These are phyloP conservation scores for Xylaria sp. DNA, from an alignment of 2,329 filamentous ascomycete genomes.

Conservation along the genomic window DNA sequence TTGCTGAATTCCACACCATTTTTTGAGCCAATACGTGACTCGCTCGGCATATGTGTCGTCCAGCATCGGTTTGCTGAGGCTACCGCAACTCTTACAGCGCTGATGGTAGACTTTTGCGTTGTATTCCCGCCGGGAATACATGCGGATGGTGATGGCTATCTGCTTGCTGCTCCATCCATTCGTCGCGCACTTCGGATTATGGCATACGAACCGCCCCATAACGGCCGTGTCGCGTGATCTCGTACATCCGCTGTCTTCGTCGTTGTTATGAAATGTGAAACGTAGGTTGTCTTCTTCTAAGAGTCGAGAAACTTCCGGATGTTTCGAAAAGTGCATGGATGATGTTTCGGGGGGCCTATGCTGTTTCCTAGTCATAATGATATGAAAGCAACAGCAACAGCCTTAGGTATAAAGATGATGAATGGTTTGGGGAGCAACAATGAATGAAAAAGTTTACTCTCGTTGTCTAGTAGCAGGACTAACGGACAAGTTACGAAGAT, in stretches of 20 bases:
- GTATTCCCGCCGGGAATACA: conserved; percentile 30
- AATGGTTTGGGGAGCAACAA: not conserved
- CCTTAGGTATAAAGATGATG: not conserved
- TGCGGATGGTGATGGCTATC: conserved; percentile 19
- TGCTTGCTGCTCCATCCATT: conserved; percentile 23
- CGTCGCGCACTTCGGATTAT: conserved; percentile 12
- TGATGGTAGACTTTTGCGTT: conserved; percentile 38
- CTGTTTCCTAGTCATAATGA: not conserved
- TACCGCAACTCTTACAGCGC: conserved; percentile 31
- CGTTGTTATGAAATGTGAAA: conserved; percentile 16
- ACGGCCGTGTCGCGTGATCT: conserved; percentile 1
- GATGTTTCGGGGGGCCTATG: not conserved
- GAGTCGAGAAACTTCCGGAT: conserved; percentile 8
- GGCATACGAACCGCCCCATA: conserved; percentile 30
- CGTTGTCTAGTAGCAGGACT: no score
- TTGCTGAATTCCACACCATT: conserved; percentile 32
- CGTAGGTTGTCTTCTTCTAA: conserved; percentile 7
- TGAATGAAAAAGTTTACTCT: no score
- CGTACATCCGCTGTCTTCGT: not conserved
- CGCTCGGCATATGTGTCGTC: conserved; percentile 36
- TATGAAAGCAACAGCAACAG: not conserved
- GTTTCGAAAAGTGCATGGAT: conserved; percentile 16
- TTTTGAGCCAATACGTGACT: conserved; percentile 37
- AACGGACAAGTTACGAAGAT: no score
- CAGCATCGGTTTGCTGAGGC: conserved; percentile 27